phyloP scores from a whole-genome alignment of 1,284 basidiomycete species.

The Tylopilus sp. region DNA sequence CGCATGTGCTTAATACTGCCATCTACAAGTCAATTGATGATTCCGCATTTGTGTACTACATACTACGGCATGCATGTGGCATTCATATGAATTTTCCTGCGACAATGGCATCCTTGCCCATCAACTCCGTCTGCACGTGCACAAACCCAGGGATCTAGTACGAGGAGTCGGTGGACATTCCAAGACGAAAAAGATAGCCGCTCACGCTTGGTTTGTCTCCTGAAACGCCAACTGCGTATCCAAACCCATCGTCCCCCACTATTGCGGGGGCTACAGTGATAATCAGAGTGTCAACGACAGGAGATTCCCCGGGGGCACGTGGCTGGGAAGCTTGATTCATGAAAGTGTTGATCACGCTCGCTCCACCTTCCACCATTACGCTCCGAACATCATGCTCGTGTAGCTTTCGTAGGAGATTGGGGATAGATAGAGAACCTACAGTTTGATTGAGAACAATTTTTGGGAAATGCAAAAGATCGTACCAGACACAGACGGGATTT shows the following conservation, averaged over 20 bases:
- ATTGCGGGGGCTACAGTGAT: conserved; percentile 80
- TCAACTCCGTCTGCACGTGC: conserved; percentile 34
- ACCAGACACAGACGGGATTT: conserved; percentile 36
- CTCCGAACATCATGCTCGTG: conserved; percentile 54
- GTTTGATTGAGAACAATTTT: conserved; percentile 4
- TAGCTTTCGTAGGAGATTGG: conserved; percentile 50
- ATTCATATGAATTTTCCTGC: conserved; percentile 28
- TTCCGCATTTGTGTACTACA: not conserved
- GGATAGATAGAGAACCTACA: conserved; percentile 46
- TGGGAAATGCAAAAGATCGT: conserved; percentile 8
- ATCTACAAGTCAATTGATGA: not conserved
- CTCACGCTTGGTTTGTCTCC: conserved; percentile 13
- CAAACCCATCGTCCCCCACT: conserved; percentile 70
- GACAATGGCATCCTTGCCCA: conserved; percentile 44
- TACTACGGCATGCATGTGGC: not conserved
- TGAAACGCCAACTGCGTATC: conserved; percentile 39
- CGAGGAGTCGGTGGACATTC: not conserved
- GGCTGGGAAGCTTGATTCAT: conserved; percentile 35
- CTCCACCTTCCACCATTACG: conserved; percentile 96
- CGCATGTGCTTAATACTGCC: not conserved
- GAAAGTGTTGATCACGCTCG: conserved; percentile 76
- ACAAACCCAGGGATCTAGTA: conserved; percentile 32
- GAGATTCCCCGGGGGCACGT: conserved; percentile 4
- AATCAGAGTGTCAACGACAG: conserved; percentile 61
- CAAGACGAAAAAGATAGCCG: not conserved